Evolutionary conservation across 257 asterid species (phyloP).

Genomic region (Jasminum sambac): DNA sequence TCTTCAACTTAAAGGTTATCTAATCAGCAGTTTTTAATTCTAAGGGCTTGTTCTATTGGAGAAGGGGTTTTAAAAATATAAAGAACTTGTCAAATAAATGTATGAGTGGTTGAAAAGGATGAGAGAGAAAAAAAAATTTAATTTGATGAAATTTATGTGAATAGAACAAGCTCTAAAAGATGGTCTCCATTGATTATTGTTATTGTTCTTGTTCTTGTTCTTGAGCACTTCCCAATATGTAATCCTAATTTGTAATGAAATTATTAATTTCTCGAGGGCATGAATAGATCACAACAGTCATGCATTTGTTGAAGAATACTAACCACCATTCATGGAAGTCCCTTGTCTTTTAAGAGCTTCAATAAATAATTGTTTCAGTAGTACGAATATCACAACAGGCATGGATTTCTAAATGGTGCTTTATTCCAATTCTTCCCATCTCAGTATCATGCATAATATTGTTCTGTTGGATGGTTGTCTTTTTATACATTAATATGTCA

Average conservation of each 20-base stretch:
- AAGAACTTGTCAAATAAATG: no score
- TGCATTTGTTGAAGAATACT: neutral
- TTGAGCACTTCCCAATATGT: neutral
- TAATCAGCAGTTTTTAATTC: conserved; percentile 12
- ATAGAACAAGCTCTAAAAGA: no score
- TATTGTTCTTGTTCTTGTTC: neutral
- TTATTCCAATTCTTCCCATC: conserved; percentile 10
- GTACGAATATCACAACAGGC: conserved; percentile 19
- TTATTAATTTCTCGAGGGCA: neutral
- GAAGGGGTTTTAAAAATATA: no score
- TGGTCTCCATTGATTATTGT: conserved; percentile 9
- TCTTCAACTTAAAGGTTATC: conserved; percentile 5
- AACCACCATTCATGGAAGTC: conserved; percentile 18
- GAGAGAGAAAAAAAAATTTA: no score
- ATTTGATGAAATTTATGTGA: no score
- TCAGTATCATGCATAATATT: neutral
- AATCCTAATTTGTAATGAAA: conserved; percentile 15
- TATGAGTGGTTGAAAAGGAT: no score
- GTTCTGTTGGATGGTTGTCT: neutral
- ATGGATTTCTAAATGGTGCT: conserved; percentile 13
- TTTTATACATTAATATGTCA: conserved; percentile 13
- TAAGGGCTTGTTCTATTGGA: no score
- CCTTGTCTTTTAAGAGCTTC: conserved; percentile 8
- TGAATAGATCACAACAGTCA: no score
- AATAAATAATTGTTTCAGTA: conserved; percentile 15